Base-by-base conservation (phyloP, 1,284 basidiomycete genomes). In the Cutaneotrichosporon sp. region DNA sequence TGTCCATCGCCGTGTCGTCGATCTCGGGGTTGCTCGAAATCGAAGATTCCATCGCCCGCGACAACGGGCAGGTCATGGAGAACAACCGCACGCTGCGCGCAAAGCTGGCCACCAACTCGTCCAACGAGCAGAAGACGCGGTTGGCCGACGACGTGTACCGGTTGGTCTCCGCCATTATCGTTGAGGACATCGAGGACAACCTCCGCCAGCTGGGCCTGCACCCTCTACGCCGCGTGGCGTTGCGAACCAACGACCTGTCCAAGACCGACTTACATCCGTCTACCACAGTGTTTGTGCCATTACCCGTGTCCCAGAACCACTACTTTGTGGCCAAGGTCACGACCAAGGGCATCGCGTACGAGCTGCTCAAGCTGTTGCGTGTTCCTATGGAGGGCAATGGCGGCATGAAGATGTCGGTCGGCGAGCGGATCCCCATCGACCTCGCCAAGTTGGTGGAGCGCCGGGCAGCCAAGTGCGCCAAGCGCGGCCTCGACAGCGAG, bases 181-280 rank as follows among this genome's bases (percentile, higher is more conserved):
- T 70, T 53, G 76, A 78, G 60, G 73, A 69, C 56, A 59, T 77
- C 14, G 74, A 77, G 54, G 63, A 62, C 55, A 75, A 78, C 36
- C 70, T 77, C 63, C 59, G 71, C 6, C 71, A 72, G 33, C 60
- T 77, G 7, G 76, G 76, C 3, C 71, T 71, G 61, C 38, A 61
- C 16, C 76, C 76, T 3, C 56, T 65, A 5, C 70, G 76, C 2
- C 64, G 72, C n/a, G 54, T 77, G 8, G 64, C 72, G 3, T 60
- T 78, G 10, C 69, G 72, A 14, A 66, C 69, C 1, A 69, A 72
- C 70, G 76, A 77, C 50, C 62, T 77, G n/a, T 60, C 69, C 18
- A 73, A 72, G 63, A 69, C 70, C 29, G 72, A 77, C 31, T 58
- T 78, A 1, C 71, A 72, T 47, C 70, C 73, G 2, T 67, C 69